These are phyloP conservation scores for Pseudopyrenochaeta lycopersici DNA, from an alignment of 2,329 filamentous ascomycete genomes.

Conservation along the genomic window DNA sequence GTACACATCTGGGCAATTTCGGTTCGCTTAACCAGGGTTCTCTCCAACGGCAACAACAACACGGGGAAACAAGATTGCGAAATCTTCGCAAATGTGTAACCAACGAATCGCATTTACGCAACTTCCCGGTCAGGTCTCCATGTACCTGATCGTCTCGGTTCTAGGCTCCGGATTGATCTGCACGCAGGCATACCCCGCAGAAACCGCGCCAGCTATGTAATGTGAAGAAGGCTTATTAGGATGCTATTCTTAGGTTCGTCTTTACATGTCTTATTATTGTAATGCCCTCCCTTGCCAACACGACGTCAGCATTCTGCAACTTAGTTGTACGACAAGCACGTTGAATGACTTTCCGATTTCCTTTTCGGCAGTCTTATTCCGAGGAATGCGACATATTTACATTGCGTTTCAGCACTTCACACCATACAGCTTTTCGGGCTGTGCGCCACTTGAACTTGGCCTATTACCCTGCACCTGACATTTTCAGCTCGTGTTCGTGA, in stretches of 20 bases:
- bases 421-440: neutral
- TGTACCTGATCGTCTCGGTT: neutral
- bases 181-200: conserved; percentile 1
- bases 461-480: neutral
- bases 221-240: neutral
- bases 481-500: conserved; percentile 11
- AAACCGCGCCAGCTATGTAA: neutral
- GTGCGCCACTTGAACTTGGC: neutral
- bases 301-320: conserved; percentile 2
- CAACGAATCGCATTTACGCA: neutral
- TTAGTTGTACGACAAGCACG: neutral
- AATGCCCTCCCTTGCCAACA: neutral
- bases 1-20: conserved; percentile 7
- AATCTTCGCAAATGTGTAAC: neutral
- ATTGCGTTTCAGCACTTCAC: neutral
- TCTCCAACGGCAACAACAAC: neutral
- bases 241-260: neutral
- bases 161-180: neutral
- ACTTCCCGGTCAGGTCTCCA: neutral
- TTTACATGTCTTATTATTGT: neutral
- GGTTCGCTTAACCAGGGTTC: conserved; percentile 4
- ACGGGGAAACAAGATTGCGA: neutral
- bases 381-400: conserved; percentile 4
- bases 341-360: neutral
- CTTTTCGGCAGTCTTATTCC: conserved; percentile 1